Evolutionary conservation across 805 yeast genomes (phyloP).

Genomic region (Candida berthetii): DNA sequence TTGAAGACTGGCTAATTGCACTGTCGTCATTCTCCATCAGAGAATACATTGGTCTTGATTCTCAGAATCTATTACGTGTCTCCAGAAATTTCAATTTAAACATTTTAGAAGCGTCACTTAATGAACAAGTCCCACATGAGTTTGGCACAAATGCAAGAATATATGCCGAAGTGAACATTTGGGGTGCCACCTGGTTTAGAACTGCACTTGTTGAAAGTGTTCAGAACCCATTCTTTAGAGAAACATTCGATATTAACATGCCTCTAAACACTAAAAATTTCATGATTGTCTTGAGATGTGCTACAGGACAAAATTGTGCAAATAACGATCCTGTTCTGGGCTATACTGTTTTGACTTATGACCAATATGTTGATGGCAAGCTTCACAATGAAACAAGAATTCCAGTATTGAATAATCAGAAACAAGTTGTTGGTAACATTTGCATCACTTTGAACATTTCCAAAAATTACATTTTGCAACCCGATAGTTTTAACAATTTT

Average conservation of each 20-base stretch:
- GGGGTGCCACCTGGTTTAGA: slow-evolving; percentile 73
- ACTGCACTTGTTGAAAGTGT: slow-evolving; percentile 55
- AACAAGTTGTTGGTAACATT: slow-evolving; percentile 50
- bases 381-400: slow-evolving; percentile 27
- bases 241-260: slow-evolving; percentile 57
- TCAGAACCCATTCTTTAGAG: slow-evolving; percentile 76
- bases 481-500: slow-evolving; percentile 51
- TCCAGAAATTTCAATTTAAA: slow-evolving; percentile 49
- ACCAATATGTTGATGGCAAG: slow-evolving; percentile 14
- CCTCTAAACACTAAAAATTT: slow-evolving; percentile 47
- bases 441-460: slow-evolving; percentile 42
- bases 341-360: slow-evolving; percentile 4
- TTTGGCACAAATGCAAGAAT: slow-evolving; percentile 19
- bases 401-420: slow-evolving; percentile 33
- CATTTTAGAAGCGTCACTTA: slow-evolving; percentile 60
- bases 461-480: slow-evolving; percentile 55
- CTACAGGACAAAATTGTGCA: slow-evolving; percentile 8
- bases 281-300: slow-evolving; percentile 38
- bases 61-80: slow-evolving; percentile 35
- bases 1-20: slow-evolving; percentile 75
- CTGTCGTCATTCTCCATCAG: slow-evolving; percentile 55
- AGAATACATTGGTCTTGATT: slow-evolving; percentile 34
- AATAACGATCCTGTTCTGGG: slow-evolving; percentile 30
- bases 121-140: slow-evolving; percentile 5
- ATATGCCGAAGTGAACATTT: slow-evolving; percentile 67